Conservation (phyloP, 2,329 filamentous ascomycete genomes). For the Pseudohalonectria lignicola region DNA sequence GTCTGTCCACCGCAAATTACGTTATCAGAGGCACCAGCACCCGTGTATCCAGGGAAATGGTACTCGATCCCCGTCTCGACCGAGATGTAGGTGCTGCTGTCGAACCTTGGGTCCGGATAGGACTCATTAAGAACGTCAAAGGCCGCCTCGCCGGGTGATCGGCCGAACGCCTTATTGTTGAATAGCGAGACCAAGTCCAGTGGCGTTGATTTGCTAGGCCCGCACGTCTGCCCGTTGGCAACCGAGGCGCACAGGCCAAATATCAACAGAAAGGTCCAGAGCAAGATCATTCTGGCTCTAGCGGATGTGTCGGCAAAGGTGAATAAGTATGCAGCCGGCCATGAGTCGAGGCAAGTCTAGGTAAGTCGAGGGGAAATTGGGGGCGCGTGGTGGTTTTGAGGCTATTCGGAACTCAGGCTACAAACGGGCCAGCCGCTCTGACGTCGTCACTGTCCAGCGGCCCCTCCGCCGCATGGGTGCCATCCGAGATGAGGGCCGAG, state of each 20-base stretch:
- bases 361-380: no score
- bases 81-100: conserved; percentile 24
- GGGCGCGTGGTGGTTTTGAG: no score
- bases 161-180: conserved; percentile 37
- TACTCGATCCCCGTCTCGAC: conserved; percentile 27
- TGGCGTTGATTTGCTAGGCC: conserved; percentile 11
- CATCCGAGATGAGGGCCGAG: no score
- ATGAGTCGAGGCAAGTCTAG: no score
- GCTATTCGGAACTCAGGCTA: no score
- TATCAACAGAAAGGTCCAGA: no score
- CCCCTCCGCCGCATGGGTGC: no score
- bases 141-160: conserved; percentile 29
- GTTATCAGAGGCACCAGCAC: conserved; percentile 24
- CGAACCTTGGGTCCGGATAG: conserved; percentile 22
- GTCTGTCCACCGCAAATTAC: conserved; percentile 28
- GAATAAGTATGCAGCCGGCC: no score
- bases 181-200: conserved; percentile 22
- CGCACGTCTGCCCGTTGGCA: neutral
- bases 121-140: conserved; percentile 30
- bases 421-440: no score
- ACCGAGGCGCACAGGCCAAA: neutral
- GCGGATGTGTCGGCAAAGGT: no score
- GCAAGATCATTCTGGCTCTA: no score
- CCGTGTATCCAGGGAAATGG: conserved; percentile 28
- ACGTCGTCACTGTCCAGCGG: no score